These are phyloP conservation scores for Naematelia aurantialba DNA, from an alignment of 768 basidiomycete genomes.

Conservation along the genomic window DNA sequence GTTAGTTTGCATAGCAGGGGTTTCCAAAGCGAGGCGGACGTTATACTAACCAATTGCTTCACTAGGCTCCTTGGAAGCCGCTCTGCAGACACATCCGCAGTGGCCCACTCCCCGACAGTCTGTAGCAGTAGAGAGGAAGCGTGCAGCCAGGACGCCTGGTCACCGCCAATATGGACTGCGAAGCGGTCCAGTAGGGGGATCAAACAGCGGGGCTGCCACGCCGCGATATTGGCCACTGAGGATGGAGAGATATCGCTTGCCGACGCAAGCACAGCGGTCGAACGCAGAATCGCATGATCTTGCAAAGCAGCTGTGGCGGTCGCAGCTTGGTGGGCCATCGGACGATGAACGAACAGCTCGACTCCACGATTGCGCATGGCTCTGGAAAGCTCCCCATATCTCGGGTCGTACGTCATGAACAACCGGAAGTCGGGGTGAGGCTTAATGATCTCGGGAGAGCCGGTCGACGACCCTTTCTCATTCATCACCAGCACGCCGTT, in stretches of 20 bases:
- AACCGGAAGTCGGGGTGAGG: conserved; percentile 88
- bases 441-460: conserved; percentile 65
- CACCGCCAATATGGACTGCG: neutral
- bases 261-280: neutral
- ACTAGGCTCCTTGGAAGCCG: neutral
- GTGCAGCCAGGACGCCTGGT: neutral
- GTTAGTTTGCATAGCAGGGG: no score
- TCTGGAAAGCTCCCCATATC: conserved; percentile 86
- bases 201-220: neutral
- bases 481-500: conserved; percentile 77
- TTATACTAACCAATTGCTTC: conserved; percentile 1
- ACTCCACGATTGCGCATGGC: conserved; percentile 98
- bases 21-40: neutral
- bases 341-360: conserved; percentile 62
- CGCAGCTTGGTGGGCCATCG: neutral
- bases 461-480: conserved; percentile 80
- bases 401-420: conserved; percentile 89
- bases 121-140: neutral
- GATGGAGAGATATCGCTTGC: neutral
- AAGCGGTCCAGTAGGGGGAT: neutral
- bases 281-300: conserved; percentile 17
- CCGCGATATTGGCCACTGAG: conserved; percentile 1
- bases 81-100: neutral
- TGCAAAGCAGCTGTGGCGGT: conserved; percentile 7
- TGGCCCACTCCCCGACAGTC: neutral